Evolutionary conservation across 768 basidiomycete genomes (phyloP).

Genomic region (Xanthoconium purpureum): DNA sequence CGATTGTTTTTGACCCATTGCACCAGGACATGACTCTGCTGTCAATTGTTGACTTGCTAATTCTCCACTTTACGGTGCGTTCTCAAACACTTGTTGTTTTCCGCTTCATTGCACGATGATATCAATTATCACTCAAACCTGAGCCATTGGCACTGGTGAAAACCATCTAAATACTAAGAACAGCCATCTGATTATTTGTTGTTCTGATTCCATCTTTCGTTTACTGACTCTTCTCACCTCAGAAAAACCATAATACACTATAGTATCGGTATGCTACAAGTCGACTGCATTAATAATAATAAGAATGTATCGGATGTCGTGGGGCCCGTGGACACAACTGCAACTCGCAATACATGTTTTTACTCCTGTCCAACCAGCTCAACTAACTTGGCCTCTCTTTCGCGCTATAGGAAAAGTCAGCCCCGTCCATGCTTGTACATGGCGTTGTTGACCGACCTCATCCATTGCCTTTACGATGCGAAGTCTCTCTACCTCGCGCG

Average conservation of each 20-base stretch:
- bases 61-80: slow-evolving; percentile 10
- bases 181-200: slow-evolving; percentile 31
- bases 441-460: slow-evolving; percentile 39
- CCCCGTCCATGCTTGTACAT: neutral
- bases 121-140: slow-evolving; percentile 22
- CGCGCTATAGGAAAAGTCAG: slow-evolving; percentile 37
- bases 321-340: too few relatives aligned
- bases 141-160: slow-evolving; percentile 34
- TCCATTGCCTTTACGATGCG: slow-evolving; percentile 64
- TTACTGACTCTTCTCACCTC: slow-evolving; percentile 11
- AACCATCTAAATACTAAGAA: slow-evolving; percentile 32
- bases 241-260: slow-evolving; percentile 1
- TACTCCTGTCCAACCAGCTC: slow-evolving; percentile 31
- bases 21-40: too few relatives aligned
- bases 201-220: neutral
- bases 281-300: neutral
- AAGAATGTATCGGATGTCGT: neutral
- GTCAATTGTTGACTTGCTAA: too few relatives aligned
- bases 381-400: slow-evolving; percentile 50
- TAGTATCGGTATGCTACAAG: neutral
- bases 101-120: slow-evolving; percentile 17
- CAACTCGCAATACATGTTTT: neutral
- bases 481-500: slow-evolving; percentile 68
- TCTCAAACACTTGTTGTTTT: neutral
- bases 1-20: too few relatives aligned